phyloP scores from a whole-genome alignment of 2,329 filamentous ascomycete species.

The Bisporella sp. region DNA sequence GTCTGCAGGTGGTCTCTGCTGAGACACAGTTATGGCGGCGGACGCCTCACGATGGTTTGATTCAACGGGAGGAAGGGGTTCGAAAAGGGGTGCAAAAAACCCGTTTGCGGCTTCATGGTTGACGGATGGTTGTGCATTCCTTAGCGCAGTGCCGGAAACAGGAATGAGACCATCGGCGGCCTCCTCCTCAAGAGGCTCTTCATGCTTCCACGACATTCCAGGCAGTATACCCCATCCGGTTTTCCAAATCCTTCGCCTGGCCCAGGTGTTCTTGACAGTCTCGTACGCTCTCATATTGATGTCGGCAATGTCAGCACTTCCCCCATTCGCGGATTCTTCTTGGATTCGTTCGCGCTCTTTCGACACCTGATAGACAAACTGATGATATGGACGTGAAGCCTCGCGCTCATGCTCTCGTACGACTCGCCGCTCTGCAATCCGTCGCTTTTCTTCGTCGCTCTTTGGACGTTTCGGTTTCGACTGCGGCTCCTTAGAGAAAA shows the following conservation, averaged over 20 bases:
- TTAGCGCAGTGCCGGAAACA: too few species aligned
- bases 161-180: neutral
- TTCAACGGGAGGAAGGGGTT: conserved; percentile 5
- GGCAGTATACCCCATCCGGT: too few species aligned
- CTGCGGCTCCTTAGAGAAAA: conserved; percentile 1
- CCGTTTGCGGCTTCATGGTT: conserved; percentile 14
- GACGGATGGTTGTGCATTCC: conserved; percentile 11
- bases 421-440: too few species aligned
- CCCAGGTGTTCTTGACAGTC: conserved; percentile 25
- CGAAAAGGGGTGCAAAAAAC: conserved; percentile 11
- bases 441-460: conserved; percentile 9
- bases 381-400: too few species aligned
- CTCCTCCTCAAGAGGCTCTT: conserved; percentile 17
- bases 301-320: conserved; percentile 10
- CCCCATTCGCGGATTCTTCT: too few species aligned
- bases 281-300: conserved; percentile 25
- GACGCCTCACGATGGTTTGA: conserved; percentile 9
- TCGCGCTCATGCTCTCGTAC: conserved; percentile 13
- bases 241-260: conserved; percentile 24
- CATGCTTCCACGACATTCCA: conserved; percentile 28
- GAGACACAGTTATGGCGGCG: conserved; percentile 2
- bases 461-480: too few species aligned
- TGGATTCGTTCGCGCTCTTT: conserved; percentile 21
- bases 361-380: conserved; percentile 19
- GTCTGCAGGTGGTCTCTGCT: conserved; percentile 2